phyloP scores from a whole-genome alignment of 106 monocot genomes.

The Dioscorea alata region DNA sequence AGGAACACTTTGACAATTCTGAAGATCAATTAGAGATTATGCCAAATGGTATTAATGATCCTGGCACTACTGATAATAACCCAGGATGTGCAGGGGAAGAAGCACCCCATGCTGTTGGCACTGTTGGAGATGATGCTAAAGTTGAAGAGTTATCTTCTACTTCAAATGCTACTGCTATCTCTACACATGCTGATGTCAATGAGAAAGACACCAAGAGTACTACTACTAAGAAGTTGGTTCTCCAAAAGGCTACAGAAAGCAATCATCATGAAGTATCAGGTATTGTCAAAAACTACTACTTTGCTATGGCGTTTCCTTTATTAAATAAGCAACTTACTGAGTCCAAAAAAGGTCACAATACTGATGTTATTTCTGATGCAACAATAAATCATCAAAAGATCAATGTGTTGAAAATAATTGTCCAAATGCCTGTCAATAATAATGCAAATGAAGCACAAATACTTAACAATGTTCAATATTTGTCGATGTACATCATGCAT shows the following conservation, averaged over 20 bases:
- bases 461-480: too few relatives aligned
- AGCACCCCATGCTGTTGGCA: neutral
- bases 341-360: slow-evolving; percentile 1
- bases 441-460: too few relatives aligned
- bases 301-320: neutral
- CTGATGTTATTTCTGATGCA: neutral
- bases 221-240: too few relatives aligned
- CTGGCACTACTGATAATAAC: too few relatives aligned
- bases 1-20: too few relatives aligned
- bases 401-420: too few relatives aligned
- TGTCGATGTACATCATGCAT: too few relatives aligned
- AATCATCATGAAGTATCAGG: slow-evolving; percentile 8
- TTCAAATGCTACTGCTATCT: slow-evolving; percentile 5
- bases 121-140: neutral
- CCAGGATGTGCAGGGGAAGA: neutral
- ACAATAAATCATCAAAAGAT: too few relatives aligned
- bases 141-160: slow-evolving; percentile 4
- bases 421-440: too few relatives aligned
- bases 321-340: neutral
- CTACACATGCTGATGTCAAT: slow-evolving; percentile 5
- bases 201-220: neutral
- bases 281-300: slow-evolving; percentile 12
- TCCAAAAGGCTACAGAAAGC: slow-evolving; percentile 5
- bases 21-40: too few relatives aligned
- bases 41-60: too few relatives aligned